Evolutionary conservation across 306 rosid genomes (phyloP).

Genomic region (Cicer judaicum): DNA sequence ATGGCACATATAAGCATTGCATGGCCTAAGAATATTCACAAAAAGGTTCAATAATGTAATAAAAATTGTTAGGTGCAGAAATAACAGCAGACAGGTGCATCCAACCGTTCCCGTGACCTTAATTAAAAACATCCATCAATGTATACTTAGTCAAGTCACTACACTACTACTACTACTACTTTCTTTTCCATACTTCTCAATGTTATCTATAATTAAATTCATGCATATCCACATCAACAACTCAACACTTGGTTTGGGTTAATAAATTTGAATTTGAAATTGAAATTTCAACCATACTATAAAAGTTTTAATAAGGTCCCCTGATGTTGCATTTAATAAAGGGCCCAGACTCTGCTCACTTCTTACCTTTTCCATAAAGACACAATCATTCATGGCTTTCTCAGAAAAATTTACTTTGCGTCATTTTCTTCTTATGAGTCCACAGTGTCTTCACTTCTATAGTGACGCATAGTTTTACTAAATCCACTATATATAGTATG

Average conservation of each 20-base stretch:
- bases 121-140: constrained; percentile 57
- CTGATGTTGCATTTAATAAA: constrained; percentile 35
- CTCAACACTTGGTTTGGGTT: neutral
- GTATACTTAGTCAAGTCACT: constrained; percentile 42
- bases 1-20: too few species aligned
- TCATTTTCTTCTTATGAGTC: constrained; percentile 29
- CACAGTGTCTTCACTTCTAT: neutral
- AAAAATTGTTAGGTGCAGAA: constrained; percentile 52
- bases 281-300: constrained; percentile 30
- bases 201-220: constrained; percentile 48
- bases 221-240: constrained; percentile 1
- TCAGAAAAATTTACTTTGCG: constrained; percentile 18
- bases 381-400: constrained; percentile 14
- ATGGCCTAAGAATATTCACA: too few species aligned
- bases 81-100: constrained; percentile 55
- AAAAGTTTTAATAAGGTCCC: constrained; percentile 34
- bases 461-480: constrained; percentile 12
- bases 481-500: constrained; percentile 8
- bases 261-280: constrained; percentile 37
- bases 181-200: neutral
- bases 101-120: constrained; percentile 59
- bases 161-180: neutral
- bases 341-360: constrained; percentile 31
- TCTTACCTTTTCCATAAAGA: constrained; percentile 37
- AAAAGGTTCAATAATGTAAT: too few species aligned